A percentile compares a stretch with the other conserved stretches of the same genome.
These are phyloP conservation scores for Apiotrichum gracile DNA, from an alignment of 1,284 basidiomycete genomes.

Conservation along the genomic window DNA sequence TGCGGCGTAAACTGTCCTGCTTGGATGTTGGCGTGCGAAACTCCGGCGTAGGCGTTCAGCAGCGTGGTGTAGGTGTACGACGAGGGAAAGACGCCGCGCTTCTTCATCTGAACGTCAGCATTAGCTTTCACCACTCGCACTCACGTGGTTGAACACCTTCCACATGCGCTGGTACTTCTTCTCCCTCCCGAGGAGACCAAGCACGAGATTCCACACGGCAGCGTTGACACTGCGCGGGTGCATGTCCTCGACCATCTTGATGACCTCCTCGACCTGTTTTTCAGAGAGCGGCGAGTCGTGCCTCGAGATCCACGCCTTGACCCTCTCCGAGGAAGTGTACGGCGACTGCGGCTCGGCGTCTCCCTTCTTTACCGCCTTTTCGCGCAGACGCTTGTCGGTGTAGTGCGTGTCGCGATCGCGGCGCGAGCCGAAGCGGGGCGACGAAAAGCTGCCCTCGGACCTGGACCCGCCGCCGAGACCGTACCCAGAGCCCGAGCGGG, in stretches of 20 bases:
- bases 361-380: neutral
- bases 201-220: conserved; percentile 40
- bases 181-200: conserved; percentile 32
- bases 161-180: conserved; percentile 35
- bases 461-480: neutral
- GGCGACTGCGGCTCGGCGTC: neutral
- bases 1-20: conserved; percentile 6
- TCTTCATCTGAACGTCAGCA: conserved; percentile 43
- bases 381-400: neutral
- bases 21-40: conserved; percentile 15
- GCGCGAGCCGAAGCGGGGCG: neutral
- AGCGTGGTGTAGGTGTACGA: conserved; percentile 41
- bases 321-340: conserved; percentile 4
- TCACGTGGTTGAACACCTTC: conserved; percentile 38
- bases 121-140: neutral
- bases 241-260: conserved; percentile 24
- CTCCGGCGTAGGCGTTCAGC: conserved; percentile 38
- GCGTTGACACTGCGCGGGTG: conserved; percentile 29
- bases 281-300: conserved; percentile 15
- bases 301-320: conserved; percentile 23
- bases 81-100: conserved; percentile 35
- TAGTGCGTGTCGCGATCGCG: neutral
- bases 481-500: neutral
- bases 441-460: neutral
- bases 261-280: conserved; percentile 22